These are phyloP conservation scores for Mayamaea pseudoterrestris DNA, from an alignment of 108 stramenopile genomes.

Conservation along the genomic window DNA sequence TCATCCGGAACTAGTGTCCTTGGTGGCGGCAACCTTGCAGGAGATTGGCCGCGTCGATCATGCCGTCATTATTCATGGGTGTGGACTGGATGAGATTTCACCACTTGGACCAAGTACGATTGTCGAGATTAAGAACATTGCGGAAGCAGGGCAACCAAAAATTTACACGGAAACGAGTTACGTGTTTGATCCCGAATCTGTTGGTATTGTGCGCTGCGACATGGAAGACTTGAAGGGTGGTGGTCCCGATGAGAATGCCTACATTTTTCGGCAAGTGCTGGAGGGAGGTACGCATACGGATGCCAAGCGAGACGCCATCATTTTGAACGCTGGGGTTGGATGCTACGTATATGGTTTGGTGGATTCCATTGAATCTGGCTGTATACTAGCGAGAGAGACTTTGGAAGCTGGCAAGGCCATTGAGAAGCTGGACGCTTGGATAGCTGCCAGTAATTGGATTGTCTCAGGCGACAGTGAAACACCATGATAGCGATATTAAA, in stretches of 20 bases:
- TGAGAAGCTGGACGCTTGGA: constrained; percentile 64
- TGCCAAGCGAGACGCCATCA: constrained; percentile 93
- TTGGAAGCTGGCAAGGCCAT: constrained; percentile 67
- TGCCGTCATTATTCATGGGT: constrained; percentile 95
- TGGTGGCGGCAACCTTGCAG: constrained; percentile 86
- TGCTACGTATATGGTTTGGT: constrained; percentile 92
- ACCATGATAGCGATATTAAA: no score
- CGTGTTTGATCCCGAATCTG: constrained; percentile 76
- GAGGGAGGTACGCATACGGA: constrained; percentile 76
- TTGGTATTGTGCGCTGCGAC: constrained; percentile 82
- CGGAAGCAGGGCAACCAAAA: constrained; percentile 52
- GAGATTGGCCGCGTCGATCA: constrained; percentile 92
- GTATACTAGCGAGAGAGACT: constrained; percentile 60
- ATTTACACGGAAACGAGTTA: constrained; percentile 59
- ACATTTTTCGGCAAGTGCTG: constrained; percentile 79
- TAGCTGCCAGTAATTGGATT: constrained; percentile 55
- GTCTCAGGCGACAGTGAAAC: constrained; percentile 7
- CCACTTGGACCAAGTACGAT: constrained; percentile 89
- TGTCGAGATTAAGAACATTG: constrained; percentile 79
- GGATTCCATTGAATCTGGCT: constrained; percentile 83
- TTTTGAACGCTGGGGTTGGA: constrained; percentile 94
- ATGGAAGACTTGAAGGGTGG: constrained; percentile 92
- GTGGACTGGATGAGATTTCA: constrained; percentile 95
- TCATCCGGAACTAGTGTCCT: constrained; percentile 66
- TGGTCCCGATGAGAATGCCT: constrained; percentile 86